A percentile compares a stretch with the other conserved stretches of the same genome.
phyloP scores from a whole-genome alignment of 139 green algal species.

The Zygnema circumcarinatum region DNA sequence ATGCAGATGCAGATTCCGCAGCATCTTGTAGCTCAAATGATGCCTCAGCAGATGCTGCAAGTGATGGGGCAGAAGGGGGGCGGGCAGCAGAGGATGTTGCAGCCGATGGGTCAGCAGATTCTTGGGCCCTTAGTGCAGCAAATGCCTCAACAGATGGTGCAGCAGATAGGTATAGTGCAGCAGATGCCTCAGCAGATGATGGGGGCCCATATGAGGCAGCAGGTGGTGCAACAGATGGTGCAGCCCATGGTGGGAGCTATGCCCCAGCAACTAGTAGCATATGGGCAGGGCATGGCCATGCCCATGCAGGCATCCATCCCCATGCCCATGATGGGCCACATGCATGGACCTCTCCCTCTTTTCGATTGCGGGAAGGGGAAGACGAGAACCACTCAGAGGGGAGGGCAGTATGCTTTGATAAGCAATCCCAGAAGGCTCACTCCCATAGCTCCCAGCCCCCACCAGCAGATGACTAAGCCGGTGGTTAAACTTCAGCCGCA shows the following conservation, averaged over 20 bases:
- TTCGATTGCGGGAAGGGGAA: not conserved
- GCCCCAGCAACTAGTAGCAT: not conserved
- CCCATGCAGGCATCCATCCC: not conserved
- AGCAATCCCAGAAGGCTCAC: not conserved
- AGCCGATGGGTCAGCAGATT: not conserved
- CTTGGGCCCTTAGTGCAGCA: not conserved
- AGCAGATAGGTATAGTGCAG: not conserved
- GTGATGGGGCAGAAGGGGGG: not conserved
- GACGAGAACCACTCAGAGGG: not conserved
- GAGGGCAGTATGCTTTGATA: not conserved
- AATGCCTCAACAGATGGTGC: not conserved
- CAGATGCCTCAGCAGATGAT: not conserved
- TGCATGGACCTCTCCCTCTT: not conserved
- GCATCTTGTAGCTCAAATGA: not conserved
- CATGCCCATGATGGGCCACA: not conserved
- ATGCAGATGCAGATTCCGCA: not conserved
- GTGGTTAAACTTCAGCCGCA: not conserved
- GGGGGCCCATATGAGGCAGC: not conserved
- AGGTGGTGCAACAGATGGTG: not conserved
- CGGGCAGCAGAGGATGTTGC: not conserved
- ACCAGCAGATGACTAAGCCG: not conserved
- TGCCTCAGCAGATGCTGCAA: not conserved
- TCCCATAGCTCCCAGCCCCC: slow-evolving; percentile 2
- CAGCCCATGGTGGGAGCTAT: not conserved
- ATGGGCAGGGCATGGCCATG: not conserved